These are phyloP conservation scores for Berkeleyomyces rouxiae DNA, from an alignment of 2,329 filamentous ascomycete species.

Conservation along the genomic window DNA sequence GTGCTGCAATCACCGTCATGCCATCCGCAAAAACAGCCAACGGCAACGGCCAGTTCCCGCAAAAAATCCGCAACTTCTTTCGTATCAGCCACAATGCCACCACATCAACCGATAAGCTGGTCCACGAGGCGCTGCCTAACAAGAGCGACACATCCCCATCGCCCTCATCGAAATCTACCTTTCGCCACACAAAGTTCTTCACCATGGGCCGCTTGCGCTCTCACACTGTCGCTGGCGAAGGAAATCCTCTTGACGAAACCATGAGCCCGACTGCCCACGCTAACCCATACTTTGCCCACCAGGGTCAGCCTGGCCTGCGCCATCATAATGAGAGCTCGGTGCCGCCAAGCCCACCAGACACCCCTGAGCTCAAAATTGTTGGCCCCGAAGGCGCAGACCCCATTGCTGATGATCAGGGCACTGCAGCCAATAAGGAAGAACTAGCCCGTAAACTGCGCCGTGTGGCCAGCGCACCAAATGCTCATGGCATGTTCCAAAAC, in stretches of 20 bases:
- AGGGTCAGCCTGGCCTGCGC: conserved; percentile 79
- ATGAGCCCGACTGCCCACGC: conserved; percentile 85
- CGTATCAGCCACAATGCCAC: conserved; percentile 34
- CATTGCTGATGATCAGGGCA: conserved; percentile 41
- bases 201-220: conserved; percentile 77
- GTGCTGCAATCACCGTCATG: conserved; percentile 23
- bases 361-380: conserved; percentile 59
- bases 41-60: conserved; percentile 44
- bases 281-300: conserved; percentile 94
- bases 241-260: conserved; percentile 73
- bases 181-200: conserved; percentile 78
- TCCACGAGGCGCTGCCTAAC: conserved; percentile 6
- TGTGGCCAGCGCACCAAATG: conserved; percentile 92
- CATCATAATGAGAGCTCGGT: conserved; percentile 92
- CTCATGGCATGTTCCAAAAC: conserved; percentile 70
- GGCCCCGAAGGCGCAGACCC: conserved; percentile 39
- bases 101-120: conserved; percentile 12
- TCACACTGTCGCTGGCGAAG: conserved; percentile 81
- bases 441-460: conserved; percentile 79
- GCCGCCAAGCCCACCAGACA: conserved; percentile 82
- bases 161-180: conserved; percentile 37
- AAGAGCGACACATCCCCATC: conserved; percentile 16
- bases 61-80: conserved; percentile 56
- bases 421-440: conserved; percentile 77
- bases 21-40: conserved; percentile 36